Evolutionary conservation across 768 basidiomycete species (phyloP).

Genomic region (Russula abietina): DNA sequence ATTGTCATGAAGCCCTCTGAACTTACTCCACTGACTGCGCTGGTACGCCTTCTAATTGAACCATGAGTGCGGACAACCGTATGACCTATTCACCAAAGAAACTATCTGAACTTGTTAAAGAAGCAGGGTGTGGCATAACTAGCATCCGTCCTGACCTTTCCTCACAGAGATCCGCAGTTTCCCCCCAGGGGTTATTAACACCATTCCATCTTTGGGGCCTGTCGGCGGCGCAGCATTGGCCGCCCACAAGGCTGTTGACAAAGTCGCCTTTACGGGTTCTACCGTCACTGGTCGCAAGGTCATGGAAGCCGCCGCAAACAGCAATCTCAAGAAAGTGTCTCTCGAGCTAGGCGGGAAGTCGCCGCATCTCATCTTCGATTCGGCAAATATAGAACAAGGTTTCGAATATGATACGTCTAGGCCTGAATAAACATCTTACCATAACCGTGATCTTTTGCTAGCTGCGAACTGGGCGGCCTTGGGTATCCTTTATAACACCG

Average conservation of each 20-base stretch:
- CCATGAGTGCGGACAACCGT: conserved; percentile 8
- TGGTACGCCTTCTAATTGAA: conserved; percentile 41
- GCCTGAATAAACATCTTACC: not conserved
- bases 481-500: conserved; percentile 82
- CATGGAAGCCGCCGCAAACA: conserved; percentile 86
- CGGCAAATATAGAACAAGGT: conserved; percentile 87
- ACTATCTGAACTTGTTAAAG: conserved; percentile 73
- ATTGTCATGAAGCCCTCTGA: conserved; percentile 96
- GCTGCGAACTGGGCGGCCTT: conserved; percentile 83
- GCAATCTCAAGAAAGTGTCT: conserved; percentile 94
- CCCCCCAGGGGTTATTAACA: conserved; percentile 88
- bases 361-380: conserved; percentile 83
- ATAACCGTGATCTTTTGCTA: conserved; percentile 25
- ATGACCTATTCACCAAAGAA: conserved; percentile 40
- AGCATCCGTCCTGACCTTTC: not conserved
- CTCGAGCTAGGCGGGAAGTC: conserved; percentile 94
- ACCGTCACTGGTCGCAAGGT: conserved; percentile 85
- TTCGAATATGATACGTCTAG: conserved; percentile 8
- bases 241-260: conserved; percentile 80
- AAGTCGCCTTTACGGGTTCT: conserved; percentile 93
- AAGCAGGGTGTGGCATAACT: conserved; percentile 61
- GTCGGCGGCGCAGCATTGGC: conserved; percentile 84
- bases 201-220: conserved; percentile 73
- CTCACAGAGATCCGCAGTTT: conserved; percentile 44
- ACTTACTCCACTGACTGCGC: conserved; percentile 74